phyloP scores from a whole-genome alignment of 805 yeast genomes.

The Barnettozyma californica region DNA sequence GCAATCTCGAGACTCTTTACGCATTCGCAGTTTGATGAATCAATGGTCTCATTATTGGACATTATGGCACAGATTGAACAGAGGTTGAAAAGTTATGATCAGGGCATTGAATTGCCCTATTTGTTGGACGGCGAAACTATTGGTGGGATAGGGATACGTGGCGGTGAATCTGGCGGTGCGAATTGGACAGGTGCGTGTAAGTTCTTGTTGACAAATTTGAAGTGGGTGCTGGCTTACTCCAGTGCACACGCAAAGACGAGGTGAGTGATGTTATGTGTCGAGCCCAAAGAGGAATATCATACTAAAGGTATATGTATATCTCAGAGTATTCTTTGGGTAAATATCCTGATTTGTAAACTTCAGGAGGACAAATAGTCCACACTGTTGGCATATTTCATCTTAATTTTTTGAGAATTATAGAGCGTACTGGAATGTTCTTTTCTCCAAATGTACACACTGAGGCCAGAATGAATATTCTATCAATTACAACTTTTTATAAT shows the following conservation, averaged over 20 bases:
- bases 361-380: too few relatives aligned
- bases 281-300: too few relatives aligned
- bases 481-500: too few relatives aligned
- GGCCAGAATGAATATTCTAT: too few relatives aligned
- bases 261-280: background rate
- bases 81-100: conserved; percentile 39
- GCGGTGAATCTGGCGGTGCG: conserved; percentile 55
- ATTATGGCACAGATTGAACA: conserved; percentile 35
- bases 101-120: conserved; percentile 66
- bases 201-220: conserved; percentile 66
- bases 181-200: conserved; percentile 92
- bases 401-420: too few relatives aligned
- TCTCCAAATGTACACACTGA: too few relatives aligned
- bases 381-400: too few relatives aligned
- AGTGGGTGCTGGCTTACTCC: conserved; percentile 80
- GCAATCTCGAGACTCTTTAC: conserved; percentile 58
- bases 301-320: too few relatives aligned
- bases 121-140: conserved; percentile 63
- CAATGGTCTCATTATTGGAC: conserved; percentile 74
- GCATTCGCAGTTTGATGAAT: conserved; percentile 71
- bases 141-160: conserved; percentile 71
- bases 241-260: conserved; percentile 29
- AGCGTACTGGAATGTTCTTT: background rate
- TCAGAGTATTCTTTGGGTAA: too few relatives aligned
- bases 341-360: too few relatives aligned